Evolutionary conservation across 192 early-diverging fungal genomes (phyloP), one percentile per base, ranked within the genome.

Genomic region (Linnemannia zychae): DNA sequence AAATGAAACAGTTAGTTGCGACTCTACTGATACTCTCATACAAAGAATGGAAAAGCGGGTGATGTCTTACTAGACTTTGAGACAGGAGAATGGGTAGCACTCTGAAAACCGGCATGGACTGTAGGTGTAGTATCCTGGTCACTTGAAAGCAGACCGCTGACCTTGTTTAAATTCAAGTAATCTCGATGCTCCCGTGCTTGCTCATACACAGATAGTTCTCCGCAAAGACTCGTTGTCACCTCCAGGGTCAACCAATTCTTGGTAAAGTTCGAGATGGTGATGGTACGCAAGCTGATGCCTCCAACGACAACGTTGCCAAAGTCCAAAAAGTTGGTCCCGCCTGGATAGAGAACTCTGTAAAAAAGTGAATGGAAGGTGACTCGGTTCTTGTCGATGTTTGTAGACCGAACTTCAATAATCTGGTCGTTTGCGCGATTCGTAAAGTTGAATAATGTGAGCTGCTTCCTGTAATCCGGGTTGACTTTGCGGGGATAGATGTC

Each of bases 401-500:
- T 96, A 66, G 97, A 97, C 65, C 94, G 92, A 28, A 99, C 96
- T 72, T 98, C 96, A 28, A 99, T 94, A 34, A 95, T 94, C 83
- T 95, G 94, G 87, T 97, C 95, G 87, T 99, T 97, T 75, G 94
- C 92, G 17, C 94, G 91, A 79, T 98, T 98, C 67, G 95, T 92
- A 48, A 94, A 86, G 83, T 99, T 99, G 63, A 97, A 95, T 24
- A 99, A 91, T 0, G 97, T 98, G 2, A 99, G 92, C 88, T 99
- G 96, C 80, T 99, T 99, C 66, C 96, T 93, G 83, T 99, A 99
- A 47, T 98, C 97, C 5, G 97, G 95, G 75, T 99, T 99, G n/a
- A 98, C 94, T 84, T 98, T 98, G 18, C 98, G 95, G 4, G 98
- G 98, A 81, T 98, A 99, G 47, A 99, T 96, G 85, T 99, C 97